Evolutionary conservation across 768 basidiomycete genomes (phyloP), one percentile per base, ranked within the genome.

Genomic region (Dacryopinax spathularia): DNA sequence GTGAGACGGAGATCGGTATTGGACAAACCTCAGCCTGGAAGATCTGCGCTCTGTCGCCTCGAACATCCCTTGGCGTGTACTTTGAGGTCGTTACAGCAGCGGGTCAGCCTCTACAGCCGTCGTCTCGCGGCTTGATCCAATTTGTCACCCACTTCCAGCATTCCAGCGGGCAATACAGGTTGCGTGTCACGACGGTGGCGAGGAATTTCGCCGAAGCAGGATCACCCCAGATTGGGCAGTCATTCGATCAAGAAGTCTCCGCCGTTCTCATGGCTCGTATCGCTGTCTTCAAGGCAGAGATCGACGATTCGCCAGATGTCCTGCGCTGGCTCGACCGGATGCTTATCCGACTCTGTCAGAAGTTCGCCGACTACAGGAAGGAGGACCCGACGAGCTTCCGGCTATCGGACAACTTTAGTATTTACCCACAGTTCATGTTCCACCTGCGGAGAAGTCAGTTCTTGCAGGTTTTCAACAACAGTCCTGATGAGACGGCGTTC

Each of bases 371-470:
- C 72, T 99, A 98, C 72, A 79, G 94, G 70, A 98, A 98, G 78
- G 96, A 98, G 75, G 96, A 98, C 72, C 89, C 96, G 10, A 82
- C 85, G 35, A 91, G 88, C 72, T 98, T 99, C 82, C 80, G 92
- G 68, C 79, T 99, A 67, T 80, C 84, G 63, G 92, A 96, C 73
- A 96, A 96, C 75, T 98, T 99, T 76, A 90, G 89, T 73, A 97
- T 99, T 70, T 99, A 99, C 74, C 96, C 96, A 16, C 96, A 98
- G 72, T 99, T 99, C 79, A 99, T 98, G 96, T 99, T 98, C 86
- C 96, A 99, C 76, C 75, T 99, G 66, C 82, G 95, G 65, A 79
- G 96, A 73, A 92, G 90, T 81, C 95, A 98, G 76, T 98, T 99
- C 79, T 79, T 99, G 73, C 96, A 99, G 76, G 94, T 98, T 62